A percentile compares a stretch with the other conserved stretches of the same genome.
phyloP scores from a whole-genome alignment of 371 early-diverging fungal species.

The Mortierella sp. region DNA sequence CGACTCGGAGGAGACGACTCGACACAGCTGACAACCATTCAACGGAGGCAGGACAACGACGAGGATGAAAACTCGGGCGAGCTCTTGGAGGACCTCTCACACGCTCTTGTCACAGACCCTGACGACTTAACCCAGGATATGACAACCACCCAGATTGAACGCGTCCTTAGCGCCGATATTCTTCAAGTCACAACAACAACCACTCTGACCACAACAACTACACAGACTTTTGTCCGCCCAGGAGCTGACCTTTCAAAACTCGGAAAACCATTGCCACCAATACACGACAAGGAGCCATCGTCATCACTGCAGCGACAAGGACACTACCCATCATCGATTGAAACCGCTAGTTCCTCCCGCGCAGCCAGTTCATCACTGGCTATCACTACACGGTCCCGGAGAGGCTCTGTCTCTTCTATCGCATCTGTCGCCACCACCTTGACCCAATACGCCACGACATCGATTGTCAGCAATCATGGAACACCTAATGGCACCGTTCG shows the following conservation, averaged over 20 bases:
- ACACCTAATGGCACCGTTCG: slow-evolving; percentile 32
- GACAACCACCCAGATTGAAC: slow-evolving; percentile 55
- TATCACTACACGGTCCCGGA: slow-evolving; percentile 44
- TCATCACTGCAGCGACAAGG: slow-evolving; percentile 17
- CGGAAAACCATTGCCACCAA: slow-evolving; percentile 48
- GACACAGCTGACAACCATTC: slow-evolving; percentile 20
- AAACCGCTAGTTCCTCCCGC: slow-evolving; percentile 30
- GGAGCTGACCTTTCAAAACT: slow-evolving; percentile 52
- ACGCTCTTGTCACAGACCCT: slow-evolving; percentile 49
- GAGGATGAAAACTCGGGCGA: slow-evolving; percentile 39
- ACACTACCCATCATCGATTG: slow-evolving; percentile 27
- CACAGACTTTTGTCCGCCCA: slow-evolving; percentile 52
- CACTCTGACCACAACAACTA: slow-evolving; percentile 53
- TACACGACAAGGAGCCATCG: slow-evolving; percentile 25
- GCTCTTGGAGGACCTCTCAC: slow-evolving; percentile 49
- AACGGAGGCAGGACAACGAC: slow-evolving; percentile 15
- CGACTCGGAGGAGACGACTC: slow-evolving; percentile 35
- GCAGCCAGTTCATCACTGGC: slow-evolving; percentile 45
- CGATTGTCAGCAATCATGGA: slow-evolving; percentile 37
- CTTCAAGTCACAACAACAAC: slow-evolving; percentile 54
- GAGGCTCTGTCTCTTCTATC: slow-evolving; percentile 56
- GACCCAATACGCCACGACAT: slow-evolving; percentile 52
- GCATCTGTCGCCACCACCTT: slow-evolving; percentile 51
- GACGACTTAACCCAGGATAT: slow-evolving; percentile 55
- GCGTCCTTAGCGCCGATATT: slow-evolving; percentile 52